Evolutionary conservation across 208 protist genomes (phyloP).

Genomic region (Willaertia magna): DNA sequence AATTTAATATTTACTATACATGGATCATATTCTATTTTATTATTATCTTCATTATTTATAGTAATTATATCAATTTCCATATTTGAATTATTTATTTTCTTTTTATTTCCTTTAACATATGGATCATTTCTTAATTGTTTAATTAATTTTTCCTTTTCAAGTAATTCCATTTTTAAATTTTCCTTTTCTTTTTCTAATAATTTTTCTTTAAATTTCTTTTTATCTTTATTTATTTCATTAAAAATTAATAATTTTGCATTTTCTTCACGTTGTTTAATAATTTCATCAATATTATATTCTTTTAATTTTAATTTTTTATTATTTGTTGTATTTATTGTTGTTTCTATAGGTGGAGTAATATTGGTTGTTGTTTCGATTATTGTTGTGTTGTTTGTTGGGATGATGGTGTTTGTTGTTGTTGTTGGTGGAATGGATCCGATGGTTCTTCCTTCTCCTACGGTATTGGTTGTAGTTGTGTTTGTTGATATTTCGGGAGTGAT

Average conservation of each 20-base stretch:
- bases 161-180: not conserved
- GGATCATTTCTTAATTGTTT: not conserved
- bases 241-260: not conserved
- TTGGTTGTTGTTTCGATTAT: not conserved
- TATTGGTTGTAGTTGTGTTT: too few relatives aligned
- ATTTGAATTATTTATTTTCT: not conserved
- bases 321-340: not conserved
- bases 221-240: not conserved
- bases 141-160: not conserved
- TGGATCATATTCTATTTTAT: not conserved
- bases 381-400: not conserved
- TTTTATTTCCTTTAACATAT: not conserved
- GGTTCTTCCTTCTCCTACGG: not conserved
- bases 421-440: not conserved
- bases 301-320: slow-evolving; percentile 3
- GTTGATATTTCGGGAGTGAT: not conserved
- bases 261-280: not conserved
- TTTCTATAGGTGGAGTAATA: not conserved
- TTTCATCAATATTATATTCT: not conserved
- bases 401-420: too few relatives aligned
- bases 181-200: not conserved
- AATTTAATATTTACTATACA: not conserved
- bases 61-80: not conserved
- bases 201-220: not conserved
- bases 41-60: not conserved